Base-by-base conservation (phyloP, 331 rosid species). In the Quercus lobata region DNA sequence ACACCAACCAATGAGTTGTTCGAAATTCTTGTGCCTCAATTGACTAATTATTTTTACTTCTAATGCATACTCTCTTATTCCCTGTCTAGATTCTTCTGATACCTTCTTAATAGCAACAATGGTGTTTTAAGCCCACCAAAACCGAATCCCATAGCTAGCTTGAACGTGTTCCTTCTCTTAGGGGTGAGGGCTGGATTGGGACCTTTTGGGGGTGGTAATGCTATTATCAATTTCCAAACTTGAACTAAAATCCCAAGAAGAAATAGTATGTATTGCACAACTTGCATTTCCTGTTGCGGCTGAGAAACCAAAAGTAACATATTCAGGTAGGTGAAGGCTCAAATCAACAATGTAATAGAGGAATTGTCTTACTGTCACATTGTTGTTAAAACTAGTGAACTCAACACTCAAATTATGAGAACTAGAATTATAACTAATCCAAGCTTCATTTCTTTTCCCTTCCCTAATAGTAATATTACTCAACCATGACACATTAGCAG, bases 1-100 rank as follows among this genome's bases (percentile, higher is more conserved):
- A 55, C 89, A 86, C 89, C 89, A 86, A 2, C 87, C 85, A 0
- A 80, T 46, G 21, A 86, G 85, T 49, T 79, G 81, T n/a, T 83
- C 83, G 18, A 80, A 55, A 69, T 83, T 86, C 69, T 55, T 77
- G 10, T 83, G 89, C 61, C 89, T 80, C 25, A 86, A 53, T 71
- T 61, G 83, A 29, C 85, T 71, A 10, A 86, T 80, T 41, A 86
- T 81, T 80, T 77, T 86, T 4, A 83, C 87, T 73, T 87, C 90
- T 6, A 84, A 66, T 41, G 86, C 84, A 81, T 81, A 81, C 75
- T 81, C 90, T 41, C 76, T 86, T 25, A 81, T 76, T 61, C 90
- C 90, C 22, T 86, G 87, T 32, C 22, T 60, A 22, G 90, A 86
- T 21, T 57, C 82, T n/a, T 35, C n/a, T 66, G 87, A 81, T 10